Percentiles rank a stretch among this genome's conserved stretches.
Evolutionary conservation across 1,139 yeast species (phyloP).

Genomic region (Hansenula lynferdii): DNA sequence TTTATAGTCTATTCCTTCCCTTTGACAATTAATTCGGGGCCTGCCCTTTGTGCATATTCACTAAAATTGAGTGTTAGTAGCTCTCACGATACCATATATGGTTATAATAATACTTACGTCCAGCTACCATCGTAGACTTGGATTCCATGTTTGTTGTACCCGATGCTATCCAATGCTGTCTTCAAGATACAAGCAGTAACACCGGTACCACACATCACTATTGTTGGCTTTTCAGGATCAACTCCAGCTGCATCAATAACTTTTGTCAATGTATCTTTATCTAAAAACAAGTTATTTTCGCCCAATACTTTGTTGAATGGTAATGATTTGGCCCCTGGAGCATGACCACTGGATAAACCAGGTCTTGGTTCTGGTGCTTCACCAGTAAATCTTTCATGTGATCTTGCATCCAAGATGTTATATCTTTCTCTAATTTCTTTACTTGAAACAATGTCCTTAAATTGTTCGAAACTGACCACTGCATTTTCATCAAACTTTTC

Average conservation of each 20-base stretch:
- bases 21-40: slow-evolving; percentile 26
- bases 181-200: slow-evolving; percentile 87
- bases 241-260: slow-evolving; percentile 38
- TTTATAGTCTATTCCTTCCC: slow-evolving; percentile 13
- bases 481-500: slow-evolving; percentile 37
- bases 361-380: slow-evolving; percentile 82
- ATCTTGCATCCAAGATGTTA: slow-evolving; percentile 75
- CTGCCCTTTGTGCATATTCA: slow-evolving; percentile 35
- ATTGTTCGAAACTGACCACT: slow-evolving; percentile 62
- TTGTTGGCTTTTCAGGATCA: slow-evolving; percentile 50
- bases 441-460: slow-evolving; percentile 47
- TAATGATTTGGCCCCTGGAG: slow-evolving; percentile 73
- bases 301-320: slow-evolving; percentile 64
- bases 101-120: slow-evolving; percentile 39
- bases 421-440: slow-evolving; percentile 45
- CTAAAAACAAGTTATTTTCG: slow-evolving; percentile 23
- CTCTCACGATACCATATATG: neutral
- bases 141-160: slow-evolving; percentile 40
- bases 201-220: slow-evolving; percentile 94
- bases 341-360: slow-evolving; percentile 84
- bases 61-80: neutral
- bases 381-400: slow-evolving; percentile 71
- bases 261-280: slow-evolving; percentile 35
- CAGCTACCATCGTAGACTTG: slow-evolving; percentile 92
- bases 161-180: slow-evolving; percentile 61